These are phyloP conservation scores for Scheffersomyces coipomensis DNA, from an alignment of 805 yeast genomes.

Conservation along the genomic window DNA sequence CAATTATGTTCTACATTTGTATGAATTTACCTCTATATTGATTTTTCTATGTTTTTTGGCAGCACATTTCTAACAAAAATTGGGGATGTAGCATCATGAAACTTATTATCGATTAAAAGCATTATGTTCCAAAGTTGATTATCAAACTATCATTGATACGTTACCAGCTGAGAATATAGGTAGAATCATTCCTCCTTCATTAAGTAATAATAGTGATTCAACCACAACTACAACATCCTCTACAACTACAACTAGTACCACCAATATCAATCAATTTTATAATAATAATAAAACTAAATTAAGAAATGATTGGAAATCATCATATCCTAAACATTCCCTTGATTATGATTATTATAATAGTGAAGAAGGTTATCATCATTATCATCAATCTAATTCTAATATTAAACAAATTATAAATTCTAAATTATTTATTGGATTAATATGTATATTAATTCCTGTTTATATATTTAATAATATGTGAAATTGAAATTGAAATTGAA, in stretches of 20 bases:
- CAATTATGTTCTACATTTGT: constrained; percentile 7
- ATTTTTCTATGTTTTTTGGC: no score
- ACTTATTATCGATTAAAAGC: constrained; percentile 2
- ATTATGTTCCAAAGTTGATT: background rate
- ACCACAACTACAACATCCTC: background rate
- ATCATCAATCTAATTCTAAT: no score
- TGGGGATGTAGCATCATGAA: constrained; percentile 9
- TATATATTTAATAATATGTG: background rate
- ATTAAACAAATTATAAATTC: no score
- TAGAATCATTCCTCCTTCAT: background rate
- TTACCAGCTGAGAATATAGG: background rate
- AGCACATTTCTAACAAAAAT: background rate
- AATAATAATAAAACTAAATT: no score
- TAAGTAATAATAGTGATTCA: background rate
- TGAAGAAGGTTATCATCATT: no score
- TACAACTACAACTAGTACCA: background rate
- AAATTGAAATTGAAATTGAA: background rate
- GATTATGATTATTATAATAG: no score
- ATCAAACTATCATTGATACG: background rate
- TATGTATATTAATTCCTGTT: background rate
- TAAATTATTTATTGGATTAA: background rate
- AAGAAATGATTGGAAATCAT: no score
- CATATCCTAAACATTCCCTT: no score
- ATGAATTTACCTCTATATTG: constrained; percentile 4
- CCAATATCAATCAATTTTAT: no score